These are phyloP conservation scores for Saccharomycopsis sp. DNA, from an alignment of 805 yeast species.

Conservation along the genomic window DNA sequence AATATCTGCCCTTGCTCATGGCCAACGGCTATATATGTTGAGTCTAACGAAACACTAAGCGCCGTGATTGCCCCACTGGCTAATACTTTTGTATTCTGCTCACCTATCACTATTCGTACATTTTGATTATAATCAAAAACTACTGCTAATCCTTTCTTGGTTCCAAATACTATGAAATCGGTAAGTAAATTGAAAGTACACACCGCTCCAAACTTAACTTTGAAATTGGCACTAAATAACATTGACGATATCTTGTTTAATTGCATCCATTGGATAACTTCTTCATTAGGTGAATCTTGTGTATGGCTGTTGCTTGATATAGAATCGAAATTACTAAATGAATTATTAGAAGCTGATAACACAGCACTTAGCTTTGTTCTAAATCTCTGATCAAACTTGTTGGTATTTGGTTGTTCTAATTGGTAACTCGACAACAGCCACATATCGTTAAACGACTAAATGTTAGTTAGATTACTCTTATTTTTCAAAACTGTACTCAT, in stretches of 20 bases:
- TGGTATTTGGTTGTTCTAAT: neutral
- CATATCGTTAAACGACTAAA: neutral
- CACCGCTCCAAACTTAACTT: conserved; percentile 36
- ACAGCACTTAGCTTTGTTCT: conserved; percentile 11
- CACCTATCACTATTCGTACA: conserved; percentile 38
- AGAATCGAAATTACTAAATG: neutral
- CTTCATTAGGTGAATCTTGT: neutral
- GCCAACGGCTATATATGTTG: conserved; percentile 64
- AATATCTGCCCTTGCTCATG: conserved; percentile 55
- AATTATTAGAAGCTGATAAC: neutral
- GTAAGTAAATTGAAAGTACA: conserved; percentile 41
- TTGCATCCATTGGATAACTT: conserved; percentile 6
- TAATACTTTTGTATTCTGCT: conserved; percentile 25
- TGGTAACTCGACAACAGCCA: neutral
- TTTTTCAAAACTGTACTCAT: neutral
- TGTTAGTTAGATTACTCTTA: neutral
- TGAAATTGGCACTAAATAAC: conserved; percentile 10
- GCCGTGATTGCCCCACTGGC: conserved; percentile 45
- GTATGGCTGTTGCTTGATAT: neutral
- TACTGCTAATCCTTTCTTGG: conserved; percentile 56
- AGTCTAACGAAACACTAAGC: conserved; percentile 59
- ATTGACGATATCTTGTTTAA: conserved; percentile 7
- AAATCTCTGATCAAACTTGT: conserved; percentile 15
- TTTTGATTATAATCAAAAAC: conserved; percentile 66
- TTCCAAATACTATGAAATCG: conserved; percentile 56